Conservation (phyloP, 352 stramenopile genomes). For the Peronospora farinosa region DNA sequence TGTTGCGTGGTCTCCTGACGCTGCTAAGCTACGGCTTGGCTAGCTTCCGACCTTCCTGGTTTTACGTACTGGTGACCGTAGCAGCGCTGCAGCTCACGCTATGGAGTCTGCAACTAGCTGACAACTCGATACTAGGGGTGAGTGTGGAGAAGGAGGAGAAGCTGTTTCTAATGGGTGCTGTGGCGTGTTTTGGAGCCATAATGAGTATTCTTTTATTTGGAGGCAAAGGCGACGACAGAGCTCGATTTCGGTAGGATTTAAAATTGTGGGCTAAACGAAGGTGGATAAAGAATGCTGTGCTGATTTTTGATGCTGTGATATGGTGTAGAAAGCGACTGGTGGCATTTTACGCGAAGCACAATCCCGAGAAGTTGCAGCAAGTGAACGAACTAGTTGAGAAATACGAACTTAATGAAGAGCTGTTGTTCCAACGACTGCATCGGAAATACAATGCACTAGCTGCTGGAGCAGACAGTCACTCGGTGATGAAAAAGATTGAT, state of each 20-base stretch:
- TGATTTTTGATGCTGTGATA: conserved; percentile 9
- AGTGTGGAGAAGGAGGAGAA: conserved; percentile 41
- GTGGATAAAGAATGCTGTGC: neutral
- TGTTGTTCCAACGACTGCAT: conserved; percentile 68
- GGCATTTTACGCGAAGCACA: conserved; percentile 72
- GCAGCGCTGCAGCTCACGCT: conserved; percentile 48
- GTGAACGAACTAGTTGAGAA: conserved; percentile 64
- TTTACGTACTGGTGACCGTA: conserved; percentile 36
- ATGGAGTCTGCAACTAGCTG: conserved; percentile 42
- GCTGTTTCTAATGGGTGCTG: conserved; percentile 33
- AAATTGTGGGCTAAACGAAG: neutral
- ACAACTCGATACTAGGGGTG: conserved; percentile 33
- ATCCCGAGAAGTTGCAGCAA: conserved; percentile 55
- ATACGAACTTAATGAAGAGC: conserved; percentile 72
- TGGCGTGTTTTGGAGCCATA: conserved; percentile 42
- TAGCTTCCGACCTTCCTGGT: conserved; percentile 35
- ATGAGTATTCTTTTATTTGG: conserved; percentile 47
- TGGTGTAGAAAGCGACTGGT: conserved; percentile 38
- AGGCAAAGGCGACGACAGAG: conserved; percentile 28
- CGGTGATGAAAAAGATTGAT: conserved; percentile 45
- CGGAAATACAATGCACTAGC: conserved; percentile 75
- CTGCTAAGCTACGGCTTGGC: conserved; percentile 47
- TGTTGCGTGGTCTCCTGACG: conserved; percentile 54
- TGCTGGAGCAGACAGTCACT: conserved; percentile 18
- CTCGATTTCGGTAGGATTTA: conserved; percentile 39